phyloP scores from a whole-genome alignment of 495 filamentous ascomycete genomes.

The Hypoxylon crocopeplum region DNA sequence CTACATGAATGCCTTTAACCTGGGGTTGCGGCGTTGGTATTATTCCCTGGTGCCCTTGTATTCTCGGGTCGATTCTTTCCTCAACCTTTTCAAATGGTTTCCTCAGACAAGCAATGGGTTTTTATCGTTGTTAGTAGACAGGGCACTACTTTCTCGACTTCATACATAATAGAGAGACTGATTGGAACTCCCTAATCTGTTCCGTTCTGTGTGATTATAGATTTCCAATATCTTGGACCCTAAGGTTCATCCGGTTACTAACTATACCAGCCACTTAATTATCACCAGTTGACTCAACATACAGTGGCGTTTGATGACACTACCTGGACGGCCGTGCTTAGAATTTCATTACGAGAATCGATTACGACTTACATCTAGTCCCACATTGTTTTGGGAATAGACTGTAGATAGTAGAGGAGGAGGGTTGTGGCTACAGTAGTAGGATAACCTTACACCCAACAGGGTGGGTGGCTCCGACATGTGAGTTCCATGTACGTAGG shows the following conservation, averaged over 20 bases:
- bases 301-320: too few relatives aligned
- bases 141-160: slow-evolving; percentile 10
- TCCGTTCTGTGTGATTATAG: too few relatives aligned
- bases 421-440: not conserved
- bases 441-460: not conserved
- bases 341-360: not conserved
- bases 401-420: not conserved
- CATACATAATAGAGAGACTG: slow-evolving; percentile 32
- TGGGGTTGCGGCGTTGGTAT: slow-evolving; percentile 28
- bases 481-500: slow-evolving; percentile 20
- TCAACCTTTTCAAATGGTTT: not conserved
- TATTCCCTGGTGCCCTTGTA: slow-evolving; percentile 23
- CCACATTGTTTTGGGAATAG: not conserved
- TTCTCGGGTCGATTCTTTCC: too few relatives aligned
- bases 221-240: too few relatives aligned
- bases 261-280: too few relatives aligned
- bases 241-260: too few relatives aligned
- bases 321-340: too few relatives aligned
- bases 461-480: slow-evolving; percentile 11
- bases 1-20: slow-evolving; percentile 24
- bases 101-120: slow-evolving; percentile 5
- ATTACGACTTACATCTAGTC: too few relatives aligned
- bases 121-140: slow-evolving; percentile 20
- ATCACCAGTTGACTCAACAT: too few relatives aligned
- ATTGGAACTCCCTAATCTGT: too few relatives aligned